Conservation (phyloP, 2,329 filamentous ascomycete species). For the Fusarium guadeloupense region DNA sequence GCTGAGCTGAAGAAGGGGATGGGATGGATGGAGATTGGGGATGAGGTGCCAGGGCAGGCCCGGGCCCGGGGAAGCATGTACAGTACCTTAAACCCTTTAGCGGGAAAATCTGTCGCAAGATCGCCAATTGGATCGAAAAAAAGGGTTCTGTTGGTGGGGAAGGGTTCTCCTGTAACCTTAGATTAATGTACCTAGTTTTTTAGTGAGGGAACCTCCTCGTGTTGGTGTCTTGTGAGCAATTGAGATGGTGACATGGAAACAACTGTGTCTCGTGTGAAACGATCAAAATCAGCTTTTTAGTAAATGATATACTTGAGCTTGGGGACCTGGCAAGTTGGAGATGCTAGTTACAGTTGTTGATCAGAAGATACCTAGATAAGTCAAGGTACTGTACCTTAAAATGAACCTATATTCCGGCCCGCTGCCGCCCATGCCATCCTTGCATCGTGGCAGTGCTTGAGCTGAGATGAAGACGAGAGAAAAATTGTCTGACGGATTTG, state of each 20-base stretch:
- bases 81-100: constrained; percentile 12
- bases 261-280: too few species aligned
- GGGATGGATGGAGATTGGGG: constrained; percentile 4
- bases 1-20: constrained; percentile 6
- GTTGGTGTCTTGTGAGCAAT: not conserved
- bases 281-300: too few species aligned
- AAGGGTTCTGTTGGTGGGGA: constrained; percentile 4
- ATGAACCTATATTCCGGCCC: constrained; percentile 30
- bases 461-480: constrained; percentile 6
- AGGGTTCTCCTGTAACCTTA: constrained; percentile 16
- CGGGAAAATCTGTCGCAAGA: constrained; percentile 12
- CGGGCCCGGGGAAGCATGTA: not conserved
- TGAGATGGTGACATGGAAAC: not conserved
- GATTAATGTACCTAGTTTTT: not conserved
- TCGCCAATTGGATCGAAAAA: constrained; percentile 26
- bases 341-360: too few species aligned
- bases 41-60: constrained; percentile 5
- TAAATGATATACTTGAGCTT: too few species aligned
- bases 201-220: too few species aligned
- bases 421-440: constrained; percentile 23
- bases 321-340: too few species aligned
- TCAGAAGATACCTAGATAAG: too few species aligned
- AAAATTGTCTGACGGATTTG: not conserved
- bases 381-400: not conserved
- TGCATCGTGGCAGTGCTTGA: constrained; percentile 27